These are phyloP conservation scores for Metschnikowia hibisci DNA, from an alignment of 805 yeast genomes.

Conservation along the genomic window DNA sequence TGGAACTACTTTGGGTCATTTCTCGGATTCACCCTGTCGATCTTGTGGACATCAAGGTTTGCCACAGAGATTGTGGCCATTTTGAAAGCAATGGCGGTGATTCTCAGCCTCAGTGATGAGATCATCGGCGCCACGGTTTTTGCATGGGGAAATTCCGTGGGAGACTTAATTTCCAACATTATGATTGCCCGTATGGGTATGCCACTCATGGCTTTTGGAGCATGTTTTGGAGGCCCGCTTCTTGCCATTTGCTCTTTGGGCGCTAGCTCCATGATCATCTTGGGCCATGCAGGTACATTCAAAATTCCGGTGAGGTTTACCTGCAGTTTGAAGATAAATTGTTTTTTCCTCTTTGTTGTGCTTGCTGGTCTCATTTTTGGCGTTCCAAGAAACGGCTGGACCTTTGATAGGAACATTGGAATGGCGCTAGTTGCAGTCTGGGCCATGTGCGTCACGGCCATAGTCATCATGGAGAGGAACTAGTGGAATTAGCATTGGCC, in stretches of 20 bases:
- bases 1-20: constrained; percentile 31
- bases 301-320: constrained; percentile 13
- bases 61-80: constrained; percentile 69
- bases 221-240: constrained; percentile 92
- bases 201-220: constrained; percentile 89
- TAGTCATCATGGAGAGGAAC: background rate
- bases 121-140: constrained; percentile 82
- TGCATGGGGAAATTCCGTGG: constrained; percentile 89
- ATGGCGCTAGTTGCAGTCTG: constrained; percentile 27
- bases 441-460: constrained; percentile 14
- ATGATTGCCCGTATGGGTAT: constrained; percentile 78
- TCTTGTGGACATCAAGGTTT: constrained; percentile 64
- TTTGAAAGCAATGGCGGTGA: constrained; percentile 56
- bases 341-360: constrained; percentile 11
- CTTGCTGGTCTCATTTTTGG: constrained; percentile 10
- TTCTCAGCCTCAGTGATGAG: constrained; percentile 65
- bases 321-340: constrained; percentile 12
- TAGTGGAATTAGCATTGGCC: background rate
- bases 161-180: constrained; percentile 81
- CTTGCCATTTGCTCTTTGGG: constrained; percentile 82
- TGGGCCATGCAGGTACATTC: constrained; percentile 7
- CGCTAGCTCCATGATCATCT: constrained; percentile 35
- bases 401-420: constrained; percentile 34
- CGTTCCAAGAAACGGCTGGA: constrained; percentile 25
- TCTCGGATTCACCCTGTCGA: constrained; percentile 62